Evolutionary conservation across 2,329 filamentous ascomycete species (phyloP).

Genomic region (Dothiorella sarmentorum): DNA sequence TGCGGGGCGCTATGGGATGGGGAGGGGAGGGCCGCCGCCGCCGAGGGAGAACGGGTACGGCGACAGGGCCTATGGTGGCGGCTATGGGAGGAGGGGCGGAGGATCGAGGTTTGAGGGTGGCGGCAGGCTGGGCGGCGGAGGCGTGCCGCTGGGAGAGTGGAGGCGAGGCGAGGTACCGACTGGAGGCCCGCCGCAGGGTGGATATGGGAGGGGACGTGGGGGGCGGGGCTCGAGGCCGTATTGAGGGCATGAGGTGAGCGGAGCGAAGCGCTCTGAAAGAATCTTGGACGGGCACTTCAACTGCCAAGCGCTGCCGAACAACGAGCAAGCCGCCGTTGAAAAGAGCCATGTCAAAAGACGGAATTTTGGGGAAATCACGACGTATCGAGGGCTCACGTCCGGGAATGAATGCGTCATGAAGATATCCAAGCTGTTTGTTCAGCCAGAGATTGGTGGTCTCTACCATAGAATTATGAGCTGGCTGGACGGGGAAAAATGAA

Average conservation of each 20-base stretch:
- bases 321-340: too few species aligned
- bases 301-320: too few species aligned
- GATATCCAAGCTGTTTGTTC: neutral
- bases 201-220: slow-evolving; percentile 15
- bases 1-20: slow-evolving; percentile 2
- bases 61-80: slow-evolving; percentile 34
- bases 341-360: too few species aligned
- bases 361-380: too few species aligned
- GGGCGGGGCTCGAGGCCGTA: slow-evolving; percentile 6
- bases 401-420: neutral
- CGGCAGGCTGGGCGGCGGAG: slow-evolving; percentile 37
- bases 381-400: too few species aligned
- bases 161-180: slow-evolving; percentile 63
- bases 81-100: slow-evolving; percentile 37
- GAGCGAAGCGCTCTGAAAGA: too few species aligned
- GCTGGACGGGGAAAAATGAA: neutral
- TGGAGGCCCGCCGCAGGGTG: slow-evolving; percentile 25
- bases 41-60: slow-evolving; percentile 32
- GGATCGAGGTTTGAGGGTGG: slow-evolving; percentile 41
- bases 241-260: neutral
- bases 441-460: neutral
- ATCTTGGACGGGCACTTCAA: too few species aligned
- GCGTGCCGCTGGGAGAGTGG: slow-evolving; percentile 60
- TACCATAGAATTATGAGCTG: neutral
- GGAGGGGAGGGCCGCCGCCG: slow-evolving; percentile 28